Conservation (phyloP, 202 grass and related monocot genomes). For the Bolboschoenoplectus hybrid region DNA sequence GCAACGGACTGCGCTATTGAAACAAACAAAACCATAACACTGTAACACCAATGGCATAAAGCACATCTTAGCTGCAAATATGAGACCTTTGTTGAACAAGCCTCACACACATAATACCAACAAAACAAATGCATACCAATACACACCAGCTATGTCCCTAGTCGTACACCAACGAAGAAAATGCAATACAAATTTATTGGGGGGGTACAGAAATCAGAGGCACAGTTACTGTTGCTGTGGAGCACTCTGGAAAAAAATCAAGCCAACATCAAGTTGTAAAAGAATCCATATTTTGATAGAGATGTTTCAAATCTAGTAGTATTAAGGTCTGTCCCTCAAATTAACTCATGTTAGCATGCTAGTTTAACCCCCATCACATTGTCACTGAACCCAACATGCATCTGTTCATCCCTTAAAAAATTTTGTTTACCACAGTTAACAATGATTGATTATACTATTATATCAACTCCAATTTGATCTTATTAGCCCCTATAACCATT, state of each 20-base stretch:
- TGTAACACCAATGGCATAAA: background rate
- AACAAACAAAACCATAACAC: background rate
- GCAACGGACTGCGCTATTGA: background rate
- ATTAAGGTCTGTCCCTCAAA: background rate
- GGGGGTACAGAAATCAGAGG: background rate
- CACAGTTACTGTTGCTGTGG: background rate
- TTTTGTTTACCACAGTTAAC: background rate
- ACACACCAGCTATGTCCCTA: background rate
- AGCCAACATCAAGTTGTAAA: background rate
- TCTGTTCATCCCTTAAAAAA: background rate
- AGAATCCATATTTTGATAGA: slow-evolving; percentile 2
- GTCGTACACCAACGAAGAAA: background rate
- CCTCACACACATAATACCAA: background rate
- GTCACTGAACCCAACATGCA: background rate
- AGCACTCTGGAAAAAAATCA: background rate
- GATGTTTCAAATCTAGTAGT: background rate
- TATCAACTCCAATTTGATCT: background rate
- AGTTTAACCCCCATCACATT: background rate
- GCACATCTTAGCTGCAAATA: background rate
- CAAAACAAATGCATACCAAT: background rate
- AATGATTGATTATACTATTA: background rate
- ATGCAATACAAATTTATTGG: slow-evolving; percentile 3
- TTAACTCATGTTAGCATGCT: background rate
- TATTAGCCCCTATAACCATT: background rate
- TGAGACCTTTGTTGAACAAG: background rate